A percentile compares a stretch with the other conserved stretches of the same genome.
Evolutionary conservation across 768 basidiomycete species (phyloP).

Genomic region (Chalciporus sphaerocephalus): DNA sequence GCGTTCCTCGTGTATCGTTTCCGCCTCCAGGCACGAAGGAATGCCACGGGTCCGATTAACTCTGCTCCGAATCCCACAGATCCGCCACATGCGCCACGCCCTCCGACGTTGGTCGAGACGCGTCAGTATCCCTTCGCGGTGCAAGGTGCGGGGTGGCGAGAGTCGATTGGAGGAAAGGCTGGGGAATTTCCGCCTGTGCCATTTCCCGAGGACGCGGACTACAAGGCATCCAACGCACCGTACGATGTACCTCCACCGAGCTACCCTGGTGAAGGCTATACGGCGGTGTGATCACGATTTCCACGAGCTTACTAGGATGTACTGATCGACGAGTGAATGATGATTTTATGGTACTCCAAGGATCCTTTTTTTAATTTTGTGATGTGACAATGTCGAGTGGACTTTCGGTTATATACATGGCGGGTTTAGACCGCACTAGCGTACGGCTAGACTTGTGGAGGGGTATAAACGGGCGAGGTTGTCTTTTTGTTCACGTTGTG

Average conservation of each 20-base stretch:
- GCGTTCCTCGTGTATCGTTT: background rate
- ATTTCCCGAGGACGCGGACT: background rate
- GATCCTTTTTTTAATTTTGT: background rate
- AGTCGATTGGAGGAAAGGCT: background rate
- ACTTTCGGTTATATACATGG: too few relatives aligned
- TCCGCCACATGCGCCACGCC: background rate
- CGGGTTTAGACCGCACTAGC: too few relatives aligned
- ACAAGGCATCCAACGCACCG: background rate
- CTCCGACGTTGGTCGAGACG: background rate
- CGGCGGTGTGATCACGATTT: background rate
- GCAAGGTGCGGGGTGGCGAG: background rate
- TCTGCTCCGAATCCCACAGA: slow-evolving; percentile 1
- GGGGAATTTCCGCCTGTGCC: background rate
- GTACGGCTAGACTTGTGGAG: too few relatives aligned
- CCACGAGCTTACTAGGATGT: background rate
- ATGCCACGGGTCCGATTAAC: background rate
- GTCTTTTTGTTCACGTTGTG: background rate
- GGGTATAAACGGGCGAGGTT: background rate
- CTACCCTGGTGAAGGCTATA: background rate
- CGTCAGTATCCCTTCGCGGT: slow-evolving; percentile 6
- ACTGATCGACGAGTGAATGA: background rate
- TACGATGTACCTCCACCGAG: background rate
- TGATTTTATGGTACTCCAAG: background rate
- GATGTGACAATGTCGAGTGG: background rate
- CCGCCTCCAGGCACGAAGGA: background rate